phyloP scores from a whole-genome alignment of 1,284 basidiomycete species.

The Ustilago lituana region DNA sequence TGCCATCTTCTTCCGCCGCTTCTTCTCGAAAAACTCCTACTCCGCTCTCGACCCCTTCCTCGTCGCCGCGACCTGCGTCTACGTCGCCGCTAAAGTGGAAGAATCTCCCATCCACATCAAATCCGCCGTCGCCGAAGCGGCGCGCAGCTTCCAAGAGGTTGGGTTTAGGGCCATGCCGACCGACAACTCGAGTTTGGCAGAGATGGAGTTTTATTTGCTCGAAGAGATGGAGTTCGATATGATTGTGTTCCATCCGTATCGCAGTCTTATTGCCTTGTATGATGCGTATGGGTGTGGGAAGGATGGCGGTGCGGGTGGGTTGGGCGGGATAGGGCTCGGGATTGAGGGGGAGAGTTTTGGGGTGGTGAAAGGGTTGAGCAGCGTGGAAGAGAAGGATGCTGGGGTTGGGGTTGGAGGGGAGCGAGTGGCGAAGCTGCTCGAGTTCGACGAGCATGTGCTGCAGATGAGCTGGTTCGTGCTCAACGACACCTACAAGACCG shows the following conservation, averaged over 20 bases:
- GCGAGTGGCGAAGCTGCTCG: conserved; percentile 57
- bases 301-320: background rate
- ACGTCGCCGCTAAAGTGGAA: conserved; percentile 95
- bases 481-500: conserved; percentile 93
- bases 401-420: background rate
- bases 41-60: conserved; percentile 93
- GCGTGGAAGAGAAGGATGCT: conserved; percentile 10
- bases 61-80: conserved; percentile 90
- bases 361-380: conserved; percentile 6
- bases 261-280: conserved; percentile 81
- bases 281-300: conserved; percentile 64
- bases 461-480: conserved; percentile 80
- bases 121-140: conserved; percentile 84
- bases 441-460: conserved; percentile 70
- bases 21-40: conserved; percentile 76
- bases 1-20: conserved; percentile 89
- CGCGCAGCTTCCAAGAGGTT: conserved; percentile 63
- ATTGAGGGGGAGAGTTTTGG: conserved; percentile 22
- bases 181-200: conserved; percentile 84
- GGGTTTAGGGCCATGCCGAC: conserved; percentile 73
- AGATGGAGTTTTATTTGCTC: conserved; percentile 98
- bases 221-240: conserved; percentile 96
- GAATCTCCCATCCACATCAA: conserved; percentile 95
- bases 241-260: conserved; percentile 91
- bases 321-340: conserved; percentile 2